Conservation (phyloP, 2,329 filamentous ascomycete species). For the Trichoderma sp. region DNA sequence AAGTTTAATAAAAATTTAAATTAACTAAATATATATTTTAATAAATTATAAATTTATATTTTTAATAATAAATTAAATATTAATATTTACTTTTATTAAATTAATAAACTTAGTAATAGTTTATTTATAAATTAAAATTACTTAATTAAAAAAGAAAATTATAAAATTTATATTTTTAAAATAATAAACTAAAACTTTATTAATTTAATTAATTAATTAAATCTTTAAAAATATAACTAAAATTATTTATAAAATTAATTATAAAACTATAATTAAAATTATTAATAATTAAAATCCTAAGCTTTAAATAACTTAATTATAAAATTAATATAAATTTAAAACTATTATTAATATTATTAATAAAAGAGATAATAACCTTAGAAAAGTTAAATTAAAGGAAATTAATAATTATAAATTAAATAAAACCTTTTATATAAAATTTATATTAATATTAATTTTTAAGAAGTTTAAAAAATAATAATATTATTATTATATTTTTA, state of each 20-base stretch:
- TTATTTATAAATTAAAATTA: not conserved
- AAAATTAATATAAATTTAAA: not conserved
- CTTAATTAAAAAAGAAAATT: not conserved
- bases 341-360: not conserved
- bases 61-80: not conserved
- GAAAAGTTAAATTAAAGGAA: no score
- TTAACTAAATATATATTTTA: not conserved
- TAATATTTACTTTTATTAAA: not conserved
- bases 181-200: no score
- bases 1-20: not conserved
- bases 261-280: not conserved
- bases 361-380: no score
- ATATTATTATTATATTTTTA: no score
- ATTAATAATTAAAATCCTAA: not conserved
- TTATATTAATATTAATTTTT: not conserved
- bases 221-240: not conserved
- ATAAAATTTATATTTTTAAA: not conserved
- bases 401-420: not conserved
- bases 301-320: not conserved
- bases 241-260: not conserved
- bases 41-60: not conserved
- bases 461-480: no score
- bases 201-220: not conserved
- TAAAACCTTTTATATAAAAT: not conserved
- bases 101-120: not conserved